Evolutionary conservation across 2,329 filamentous ascomycete species (phyloP), one percentile per base, ranked within the genome.

Genomic region (Lachnellula hyalina): DNA sequence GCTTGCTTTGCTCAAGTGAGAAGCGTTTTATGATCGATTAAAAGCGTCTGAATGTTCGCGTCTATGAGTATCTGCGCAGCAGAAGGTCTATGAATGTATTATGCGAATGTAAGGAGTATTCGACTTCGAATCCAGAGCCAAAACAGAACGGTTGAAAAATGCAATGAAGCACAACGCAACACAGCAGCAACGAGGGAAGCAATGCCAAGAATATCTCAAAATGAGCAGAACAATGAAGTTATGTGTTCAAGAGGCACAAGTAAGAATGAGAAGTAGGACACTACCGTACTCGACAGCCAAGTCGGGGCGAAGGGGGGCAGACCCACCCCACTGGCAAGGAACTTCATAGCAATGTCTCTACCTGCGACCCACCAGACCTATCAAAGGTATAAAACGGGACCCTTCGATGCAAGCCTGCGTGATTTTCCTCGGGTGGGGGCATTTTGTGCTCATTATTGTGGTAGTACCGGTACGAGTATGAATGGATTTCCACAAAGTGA

Each of bases 81-180:
- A 57, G 55, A 45, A 38, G 50, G 35, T 50, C 32, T 49, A 32
- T 51, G 41, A 55, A 51, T 17, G 40, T 50, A 47, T 52, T n/a
- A 25, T 41, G 36, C 17, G 28, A 48, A 48, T 48, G 25, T n/a
- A 35, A 48, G 15, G 8, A 17, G 36, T 40, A 38, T 34, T 60
- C 52, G 57, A 51, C 57, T 60, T 57, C 50, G 52, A 57, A 49
- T 54, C 44, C 51, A 23, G 54, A 52, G 34, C 51, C 56, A 54
- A 34, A 28, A 47, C n/a, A 42, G 40, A 42, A 28, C 49, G 15
- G 15, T 32, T 11, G 9, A 32, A 32, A 12, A 32, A 45, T 15
- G 23, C 15, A 48, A 49, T n/a, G 40, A 42, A 45, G 47, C 44
- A 45, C 28, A 41, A 52, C 46, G 17, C 23, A 32, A 32, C 21